Percentiles rank a stretch among this genome's conserved stretches.
phyloP scores from a whole-genome alignment of 2,329 filamentous ascomycete genomes.

The Zasmidium cellare region DNA sequence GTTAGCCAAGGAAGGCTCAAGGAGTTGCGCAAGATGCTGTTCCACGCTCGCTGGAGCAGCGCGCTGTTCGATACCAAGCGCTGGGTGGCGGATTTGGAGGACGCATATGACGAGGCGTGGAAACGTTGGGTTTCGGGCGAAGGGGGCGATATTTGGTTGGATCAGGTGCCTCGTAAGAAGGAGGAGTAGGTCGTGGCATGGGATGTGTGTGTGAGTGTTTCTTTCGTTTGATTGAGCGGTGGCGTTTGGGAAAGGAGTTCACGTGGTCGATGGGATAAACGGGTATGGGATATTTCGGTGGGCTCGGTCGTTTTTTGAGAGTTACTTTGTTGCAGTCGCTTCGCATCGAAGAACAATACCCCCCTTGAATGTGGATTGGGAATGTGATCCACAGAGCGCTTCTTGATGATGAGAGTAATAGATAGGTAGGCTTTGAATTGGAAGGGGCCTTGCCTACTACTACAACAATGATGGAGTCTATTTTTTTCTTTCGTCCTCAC shows the following conservation, averaged over 20 bases:
- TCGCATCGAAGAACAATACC: background rate
- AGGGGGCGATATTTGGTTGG: slow-evolving; percentile 89
- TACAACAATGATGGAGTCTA: no score
- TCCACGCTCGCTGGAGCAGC: slow-evolving; percentile 80
- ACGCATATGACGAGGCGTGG: slow-evolving; percentile 88
- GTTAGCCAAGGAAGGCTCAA: slow-evolving; percentile 63
- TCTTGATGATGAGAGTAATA: background rate
- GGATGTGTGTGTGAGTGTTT: background rate
- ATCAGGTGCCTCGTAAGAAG: slow-evolving; percentile 23
- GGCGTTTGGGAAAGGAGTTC: slow-evolving; percentile 2
- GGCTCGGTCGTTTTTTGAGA: no score
- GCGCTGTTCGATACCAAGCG: slow-evolving; percentile 86
- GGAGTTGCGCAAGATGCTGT: slow-evolving; percentile 78
- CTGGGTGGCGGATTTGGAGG: slow-evolving; percentile 88
- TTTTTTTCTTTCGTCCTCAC: background rate
- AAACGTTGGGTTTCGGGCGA: slow-evolving; percentile 79
- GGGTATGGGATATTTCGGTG: background rate
- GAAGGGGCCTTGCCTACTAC: background rate
- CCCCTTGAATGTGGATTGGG: background rate
- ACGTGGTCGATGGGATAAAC: background rate
- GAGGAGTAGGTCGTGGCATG: no score
- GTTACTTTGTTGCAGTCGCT: background rate
- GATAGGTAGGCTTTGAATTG: background rate
- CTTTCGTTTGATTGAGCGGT: slow-evolving; percentile 6
- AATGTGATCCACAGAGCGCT: background rate